Conservation (phyloP, 768 basidiomycete species). For the Rhizopogon sp. region DNA sequence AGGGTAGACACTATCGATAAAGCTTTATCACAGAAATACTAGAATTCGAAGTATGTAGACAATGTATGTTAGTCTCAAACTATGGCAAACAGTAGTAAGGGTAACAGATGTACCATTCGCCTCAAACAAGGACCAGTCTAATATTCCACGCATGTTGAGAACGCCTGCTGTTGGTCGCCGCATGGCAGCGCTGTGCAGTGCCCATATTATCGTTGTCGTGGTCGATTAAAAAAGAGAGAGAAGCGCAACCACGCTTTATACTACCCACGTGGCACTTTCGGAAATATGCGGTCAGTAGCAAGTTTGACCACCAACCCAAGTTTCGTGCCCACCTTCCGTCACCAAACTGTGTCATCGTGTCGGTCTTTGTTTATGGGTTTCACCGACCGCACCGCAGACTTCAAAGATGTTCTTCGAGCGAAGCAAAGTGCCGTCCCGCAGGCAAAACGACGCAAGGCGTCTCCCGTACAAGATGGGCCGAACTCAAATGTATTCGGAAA, state of each 20-base stretch:
- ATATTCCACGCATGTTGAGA: constrained; percentile 29
- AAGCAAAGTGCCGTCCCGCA: constrained; percentile 38
- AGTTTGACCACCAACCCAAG: neutral
- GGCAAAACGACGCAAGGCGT: constrained; percentile 47
- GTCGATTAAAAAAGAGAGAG: constrained; percentile 10
- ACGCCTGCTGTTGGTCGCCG: constrained; percentile 12
- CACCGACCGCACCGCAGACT: constrained; percentile 58
- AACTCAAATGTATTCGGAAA: constrained; percentile 44
- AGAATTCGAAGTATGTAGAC: constrained; percentile 20
- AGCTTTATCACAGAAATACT: constrained; percentile 8
- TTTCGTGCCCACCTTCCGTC: neutral
- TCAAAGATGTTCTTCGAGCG: constrained; percentile 46
- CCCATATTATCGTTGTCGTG: constrained; percentile 16
- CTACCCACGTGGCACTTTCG: constrained; percentile 19
- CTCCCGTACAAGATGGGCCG: constrained; percentile 31
- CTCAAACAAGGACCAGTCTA: constrained; percentile 69
- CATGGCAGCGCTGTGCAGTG: constrained; percentile 14
- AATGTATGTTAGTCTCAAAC: constrained; percentile 30
- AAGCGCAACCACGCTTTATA: constrained; percentile 5
- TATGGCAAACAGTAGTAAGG: constrained; percentile 60
- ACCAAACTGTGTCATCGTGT: constrained; percentile 2
- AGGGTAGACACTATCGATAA: neutral
- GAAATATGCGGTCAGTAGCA: neutral
- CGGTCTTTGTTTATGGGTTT: constrained; percentile 42
- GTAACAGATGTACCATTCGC: constrained; percentile 41